Evolutionary conservation across 1,284 basidiomycete genomes (phyloP), one percentile per base, ranked within the genome.

Genomic region (Stygiomarasmius scandens): DNA sequence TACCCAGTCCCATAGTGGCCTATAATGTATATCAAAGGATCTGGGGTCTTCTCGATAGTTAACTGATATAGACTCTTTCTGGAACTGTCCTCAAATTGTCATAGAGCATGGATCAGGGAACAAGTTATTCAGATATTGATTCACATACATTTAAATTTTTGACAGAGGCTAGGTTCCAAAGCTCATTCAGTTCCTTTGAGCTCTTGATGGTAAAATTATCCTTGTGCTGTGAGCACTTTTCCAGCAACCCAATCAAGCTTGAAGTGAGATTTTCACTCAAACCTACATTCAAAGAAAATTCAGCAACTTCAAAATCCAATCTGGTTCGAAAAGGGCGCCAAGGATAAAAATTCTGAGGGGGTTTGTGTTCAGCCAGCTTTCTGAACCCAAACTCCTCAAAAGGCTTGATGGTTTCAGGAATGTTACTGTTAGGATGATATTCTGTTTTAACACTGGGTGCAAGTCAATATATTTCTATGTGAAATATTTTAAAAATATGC

Each of bases 221-320:
- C 10, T 19, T 24, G 4, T 41, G 38, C 20, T 54, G n/a, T 12
- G 32, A 45, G 11, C 20, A 27, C 20, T 57, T 22, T 36, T 52
- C 34, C 50, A 68, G 27, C 3, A 70, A 34, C 14, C 54, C 48
- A 14, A 71, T 58, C 14, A 72, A 54, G 9, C 2, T 45, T 29
- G 64, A 51, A 19, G 63, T 52, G 29, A 67, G 62, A 20, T 27
- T 14, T 36, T 53, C 41, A 29, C 23, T 44, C 19, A 53, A 19
- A 6, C 16, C n/a, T 22, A 10, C 25, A 2, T 45, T 22, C 3
- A 44, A 24, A 2, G 61, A 52, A 25, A 71, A 49, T 47, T 70
- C 61, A 0, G 67, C 59, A 51, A 72, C 63, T 52, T 67, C 62
- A 51, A 68, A 72, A 45, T 72, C 67, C 2, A 63, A 24, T 1